These are phyloP conservation scores for Exserohilum rostratum DNA, from an alignment of 2,329 filamentous ascomycete genomes.

Conservation along the genomic window DNA sequence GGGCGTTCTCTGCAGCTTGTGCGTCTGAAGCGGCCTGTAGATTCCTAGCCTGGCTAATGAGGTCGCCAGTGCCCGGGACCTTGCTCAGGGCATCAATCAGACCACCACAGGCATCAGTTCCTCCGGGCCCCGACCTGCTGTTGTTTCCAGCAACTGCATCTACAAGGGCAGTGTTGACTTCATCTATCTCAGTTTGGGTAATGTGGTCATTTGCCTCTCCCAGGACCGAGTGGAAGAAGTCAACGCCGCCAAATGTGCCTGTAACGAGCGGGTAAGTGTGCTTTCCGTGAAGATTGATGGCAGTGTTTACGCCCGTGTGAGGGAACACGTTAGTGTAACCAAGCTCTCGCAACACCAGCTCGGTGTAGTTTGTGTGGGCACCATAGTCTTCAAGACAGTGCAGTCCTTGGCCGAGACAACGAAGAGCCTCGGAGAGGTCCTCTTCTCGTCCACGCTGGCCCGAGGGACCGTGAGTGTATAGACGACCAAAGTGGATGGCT, in stretches of 20 bases:
- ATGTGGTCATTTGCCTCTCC: constrained; percentile 58
- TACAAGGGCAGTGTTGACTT: constrained; percentile 53
- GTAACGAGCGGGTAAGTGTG: constrained; percentile 60
- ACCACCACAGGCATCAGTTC: constrained; percentile 39
- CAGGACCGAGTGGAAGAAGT: constrained; percentile 58
- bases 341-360: constrained; percentile 59
- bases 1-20: constrained; percentile 54
- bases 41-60: constrained; percentile 54
- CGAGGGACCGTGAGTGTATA: constrained; percentile 54
- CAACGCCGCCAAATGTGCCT: constrained; percentile 61
- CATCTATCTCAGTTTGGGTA: constrained; percentile 56
- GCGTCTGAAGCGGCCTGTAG: constrained; percentile 57
- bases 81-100: constrained; percentile 76
- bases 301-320: constrained; percentile 56
- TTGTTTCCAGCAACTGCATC: constrained; percentile 44
- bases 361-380: constrained; percentile 62
- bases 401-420: constrained; percentile 59
- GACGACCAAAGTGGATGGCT: constrained; percentile 56
- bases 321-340: constrained; percentile 60
- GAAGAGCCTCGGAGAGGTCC: constrained; percentile 56
- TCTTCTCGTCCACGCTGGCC: constrained; percentile 51
- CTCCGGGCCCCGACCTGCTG: constrained; percentile 36
- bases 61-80: constrained; percentile 65
- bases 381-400: constrained; percentile 62
- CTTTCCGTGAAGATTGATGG: constrained; percentile 55